Conservation (phyloP, 164 flowering plant species). For the Sextonia rubra region DNA sequence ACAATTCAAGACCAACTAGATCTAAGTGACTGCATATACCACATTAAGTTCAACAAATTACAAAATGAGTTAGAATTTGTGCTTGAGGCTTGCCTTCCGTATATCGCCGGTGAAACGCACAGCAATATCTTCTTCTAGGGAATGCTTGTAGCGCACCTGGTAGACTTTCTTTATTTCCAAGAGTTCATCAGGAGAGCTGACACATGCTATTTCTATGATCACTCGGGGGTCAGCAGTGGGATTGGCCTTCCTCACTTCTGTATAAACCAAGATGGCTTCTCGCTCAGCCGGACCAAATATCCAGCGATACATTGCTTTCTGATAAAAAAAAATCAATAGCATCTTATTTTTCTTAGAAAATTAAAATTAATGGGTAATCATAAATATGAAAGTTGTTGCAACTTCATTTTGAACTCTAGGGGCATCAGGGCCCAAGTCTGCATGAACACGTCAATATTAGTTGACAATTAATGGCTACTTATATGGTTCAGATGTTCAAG, state of each 20-base stretch:
- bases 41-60: neutral
- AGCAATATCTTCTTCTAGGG: slow-evolving; percentile 84
- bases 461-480: neutral
- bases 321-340: neutral
- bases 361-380: neutral
- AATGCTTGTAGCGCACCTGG: slow-evolving; percentile 54
- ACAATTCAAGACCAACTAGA: neutral
- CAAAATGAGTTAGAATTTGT: neutral
- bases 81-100: slow-evolving; percentile 45
- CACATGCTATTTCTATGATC: slow-evolving; percentile 52
- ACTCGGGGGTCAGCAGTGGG: slow-evolving; percentile 31
- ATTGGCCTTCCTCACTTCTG: slow-evolving; percentile 34
- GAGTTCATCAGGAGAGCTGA: slow-evolving; percentile 47
- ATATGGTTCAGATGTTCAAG: neutral
- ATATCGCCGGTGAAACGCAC: slow-evolving; percentile 51
- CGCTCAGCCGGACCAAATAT: slow-evolving; percentile 66
- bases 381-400: neutral
- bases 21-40: neutral
- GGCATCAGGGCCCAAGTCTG: no score
- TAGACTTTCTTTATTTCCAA: slow-evolving; percentile 60
- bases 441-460: no score
- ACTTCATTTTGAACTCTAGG: no score
- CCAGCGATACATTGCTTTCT: slow-evolving; percentile 63
- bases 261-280: slow-evolving; percentile 60
- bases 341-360: no score